phyloP scores from a whole-genome alignment of 2,329 filamentous ascomycete genomes.

The Xylaria sp. region DNA sequence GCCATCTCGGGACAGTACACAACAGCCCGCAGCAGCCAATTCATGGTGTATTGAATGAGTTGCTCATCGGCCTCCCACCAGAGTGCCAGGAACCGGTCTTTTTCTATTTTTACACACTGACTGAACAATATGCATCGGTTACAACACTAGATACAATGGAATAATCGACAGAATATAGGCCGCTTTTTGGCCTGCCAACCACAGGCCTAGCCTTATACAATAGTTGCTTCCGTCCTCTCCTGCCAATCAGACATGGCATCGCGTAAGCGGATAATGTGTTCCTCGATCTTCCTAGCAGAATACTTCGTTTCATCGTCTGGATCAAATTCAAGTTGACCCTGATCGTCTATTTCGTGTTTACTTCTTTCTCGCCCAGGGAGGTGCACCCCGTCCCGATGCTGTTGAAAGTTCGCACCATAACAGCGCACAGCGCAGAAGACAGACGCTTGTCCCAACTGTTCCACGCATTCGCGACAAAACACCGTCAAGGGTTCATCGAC shows the following conservation, averaged over 20 bases:
- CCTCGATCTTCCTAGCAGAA: conserved; percentile 45
- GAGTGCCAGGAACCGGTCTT: not conserved
- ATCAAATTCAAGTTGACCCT: conserved; percentile 44
- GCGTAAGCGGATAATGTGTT: conserved; percentile 45
- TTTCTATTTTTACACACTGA: not conserved
- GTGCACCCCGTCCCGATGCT: conserved; percentile 54
- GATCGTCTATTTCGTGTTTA: conserved; percentile 45
- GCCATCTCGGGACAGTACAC: conserved; percentile 25
- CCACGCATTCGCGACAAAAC: conserved; percentile 57
- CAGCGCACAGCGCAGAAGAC: conserved; percentile 58
- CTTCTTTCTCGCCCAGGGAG: conserved; percentile 45
- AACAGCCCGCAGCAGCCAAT: not conserved
- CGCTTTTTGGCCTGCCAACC: not conserved
- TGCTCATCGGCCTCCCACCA: not conserved
- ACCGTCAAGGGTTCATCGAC: conserved; percentile 48
- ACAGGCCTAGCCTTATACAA: not conserved
- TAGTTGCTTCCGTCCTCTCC: conserved; percentile 32
- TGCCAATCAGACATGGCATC: conserved; percentile 46
- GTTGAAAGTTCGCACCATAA: conserved; percentile 55
- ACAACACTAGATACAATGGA: not conserved
- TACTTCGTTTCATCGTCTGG: conserved; percentile 44
- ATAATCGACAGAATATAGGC: not conserved
- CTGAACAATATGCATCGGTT: not conserved
- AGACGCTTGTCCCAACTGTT: conserved; percentile 51
- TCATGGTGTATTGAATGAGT: not conserved